Evolutionary conservation across 108 stramenopile species (phyloP).

Genomic region (Nitzschia sp.): DNA sequence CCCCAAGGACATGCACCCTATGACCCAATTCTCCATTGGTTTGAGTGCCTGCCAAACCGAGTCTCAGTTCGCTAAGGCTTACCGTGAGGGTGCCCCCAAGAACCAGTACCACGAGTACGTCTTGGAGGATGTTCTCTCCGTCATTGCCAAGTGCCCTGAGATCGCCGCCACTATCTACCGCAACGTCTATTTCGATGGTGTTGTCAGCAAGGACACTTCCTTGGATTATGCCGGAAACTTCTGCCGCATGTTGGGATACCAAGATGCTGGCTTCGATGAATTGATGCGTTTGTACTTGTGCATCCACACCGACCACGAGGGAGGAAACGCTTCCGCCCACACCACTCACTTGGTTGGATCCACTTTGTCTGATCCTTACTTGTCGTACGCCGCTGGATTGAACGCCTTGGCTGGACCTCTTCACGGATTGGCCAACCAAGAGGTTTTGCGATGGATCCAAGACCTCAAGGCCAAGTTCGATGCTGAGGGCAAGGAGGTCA

Average conservation of each 20-base stretch:
- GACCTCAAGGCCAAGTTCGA: conserved; percentile 91
- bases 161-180: conserved; percentile 98
- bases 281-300: conserved; percentile 98
- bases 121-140: conserved; percentile 94
- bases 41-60: conserved; percentile 92
- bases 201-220: conserved; percentile 84
- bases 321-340: conserved; percentile 98
- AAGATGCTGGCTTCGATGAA: conserved; percentile 93
- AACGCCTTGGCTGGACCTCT: conserved; percentile 98
- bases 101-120: conserved; percentile 89
- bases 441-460: conserved; percentile 96
- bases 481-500: conserved; percentile 92
- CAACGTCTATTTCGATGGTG: conserved; percentile 94
- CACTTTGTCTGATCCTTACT: conserved; percentile 94
- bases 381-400: conserved; percentile 93
- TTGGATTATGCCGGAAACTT: conserved; percentile 99
- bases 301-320: conserved; percentile 99
- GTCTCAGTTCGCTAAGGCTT: conserved; percentile 93
- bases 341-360: conserved; percentile 98
- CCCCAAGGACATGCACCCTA: conserved; percentile 98
- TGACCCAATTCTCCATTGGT: conserved; percentile 96
- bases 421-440: conserved; percentile 99
- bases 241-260: conserved; percentile 96
- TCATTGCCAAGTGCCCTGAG: conserved; percentile 94
- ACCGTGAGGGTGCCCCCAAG: conserved; percentile 90